Evolutionary conservation across 768 basidiomycete genomes (phyloP), one percentile per base, ranked within the genome.

Genomic region (Lepiota subincarnata): DNA sequence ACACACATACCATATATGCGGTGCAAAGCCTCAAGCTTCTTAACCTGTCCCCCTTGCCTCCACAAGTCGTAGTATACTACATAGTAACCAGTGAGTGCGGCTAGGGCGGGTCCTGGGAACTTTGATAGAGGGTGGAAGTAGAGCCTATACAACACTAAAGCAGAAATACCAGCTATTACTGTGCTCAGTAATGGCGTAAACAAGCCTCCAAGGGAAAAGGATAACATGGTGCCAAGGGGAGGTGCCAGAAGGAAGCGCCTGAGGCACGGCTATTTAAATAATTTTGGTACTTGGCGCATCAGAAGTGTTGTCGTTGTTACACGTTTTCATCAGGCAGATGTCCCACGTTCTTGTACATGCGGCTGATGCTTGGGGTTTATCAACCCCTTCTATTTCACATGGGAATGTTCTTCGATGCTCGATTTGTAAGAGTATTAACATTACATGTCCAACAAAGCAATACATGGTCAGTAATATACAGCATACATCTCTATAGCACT

Each of bases 71-170:
- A 68, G 55, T 67, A 71, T 4, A 59, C 60, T 13, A 55, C 43
- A 46, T 70, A 70, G 19, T 56, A 60, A 26, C 55, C 46, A 7
- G 65, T 64, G 2, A 60, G 13, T 4, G 67, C 67, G 2, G 68
- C 70, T 0, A 68, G 40, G 19, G 31, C 50, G 20, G 68, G 68
- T 3, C 70, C 70, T 13, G 70, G 68, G 46, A 63, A 65, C 13
- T 51, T 50, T 12, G 59, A 38, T 13, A 68, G 48, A 13, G 67
- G 68, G 48, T 69, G 68, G 11, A 62, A 63, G 35, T 54, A 61
- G 6, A 65, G 55, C 7, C 64, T 56, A 16, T 55, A 62, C 13
- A 59, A 36, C 3, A 34, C 19, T n/a, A 47, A 13, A 4, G 22
- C 13, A 10, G 18, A 10, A 7, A 34, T 6, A 2, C 12, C 28